Conservation (phyloP, 2,329 filamentous ascomycete genomes). For the Beauveria pseudobassiana region DNA sequence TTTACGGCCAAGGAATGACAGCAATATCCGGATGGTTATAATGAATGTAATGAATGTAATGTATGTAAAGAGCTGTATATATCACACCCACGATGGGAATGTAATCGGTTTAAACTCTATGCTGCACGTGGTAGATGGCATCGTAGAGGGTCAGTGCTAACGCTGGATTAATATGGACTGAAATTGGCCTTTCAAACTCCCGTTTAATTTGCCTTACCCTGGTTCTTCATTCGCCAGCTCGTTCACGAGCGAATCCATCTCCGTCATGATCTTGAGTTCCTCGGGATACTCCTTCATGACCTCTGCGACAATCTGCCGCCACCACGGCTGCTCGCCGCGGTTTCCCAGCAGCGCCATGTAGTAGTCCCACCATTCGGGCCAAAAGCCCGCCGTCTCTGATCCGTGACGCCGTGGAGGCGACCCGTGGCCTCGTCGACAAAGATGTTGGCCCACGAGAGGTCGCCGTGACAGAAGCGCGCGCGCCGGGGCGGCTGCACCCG, state of each 20-base stretch:
- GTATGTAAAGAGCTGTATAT: too few species aligned
- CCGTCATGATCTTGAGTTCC: neutral
- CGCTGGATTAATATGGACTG: neutral
- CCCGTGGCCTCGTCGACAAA: conserved; percentile 29
- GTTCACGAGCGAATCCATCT: neutral
- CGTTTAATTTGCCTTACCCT: neutral
- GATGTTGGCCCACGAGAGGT: conserved; percentile 27
- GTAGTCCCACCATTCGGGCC: conserved; percentile 19
- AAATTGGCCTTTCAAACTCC: neutral
- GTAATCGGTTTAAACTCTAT: neutral
- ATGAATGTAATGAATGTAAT: neutral
- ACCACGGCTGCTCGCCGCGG: conserved; percentile 13
- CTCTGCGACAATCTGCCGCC: conserved; percentile 8
- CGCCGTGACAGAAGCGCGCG: conserved; percentile 23
- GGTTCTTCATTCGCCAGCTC: neutral
- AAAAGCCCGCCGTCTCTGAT: conserved; percentile 39
- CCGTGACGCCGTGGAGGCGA: conserved; percentile 43
- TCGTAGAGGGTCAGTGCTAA: neutral
- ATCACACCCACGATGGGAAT: too few species aligned
- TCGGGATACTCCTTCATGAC: conserved; percentile 9
- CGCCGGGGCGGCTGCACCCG: neutral
- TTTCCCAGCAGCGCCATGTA: conserved; percentile 15
- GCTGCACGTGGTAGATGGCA: neutral
- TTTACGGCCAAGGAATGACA: conserved; percentile 13
- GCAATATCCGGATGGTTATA: neutral